A percentile compares a stretch with the other conserved stretches of the same genome.
Evolutionary conservation across 2,329 filamentous ascomycete genomes (phyloP).

Genomic region (Harringtonia aguacate): DNA sequence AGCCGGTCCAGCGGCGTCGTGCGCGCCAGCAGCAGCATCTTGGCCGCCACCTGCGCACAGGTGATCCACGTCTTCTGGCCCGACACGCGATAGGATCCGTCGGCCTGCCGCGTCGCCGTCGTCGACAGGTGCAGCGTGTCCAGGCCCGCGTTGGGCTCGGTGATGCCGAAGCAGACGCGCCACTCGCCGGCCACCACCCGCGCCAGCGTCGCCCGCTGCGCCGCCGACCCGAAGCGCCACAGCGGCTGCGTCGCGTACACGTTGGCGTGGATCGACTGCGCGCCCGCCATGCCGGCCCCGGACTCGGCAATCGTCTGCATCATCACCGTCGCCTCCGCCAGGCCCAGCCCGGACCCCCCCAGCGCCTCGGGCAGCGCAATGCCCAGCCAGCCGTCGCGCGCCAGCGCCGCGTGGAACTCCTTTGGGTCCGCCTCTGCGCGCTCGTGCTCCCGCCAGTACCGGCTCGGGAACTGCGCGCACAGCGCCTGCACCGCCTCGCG

Average conservation of each 20-base stretch:
- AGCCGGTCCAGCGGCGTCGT: constrained; percentile 28
- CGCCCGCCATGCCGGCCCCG: constrained; percentile 68
- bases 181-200: constrained; percentile 62
- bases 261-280: constrained; percentile 52
- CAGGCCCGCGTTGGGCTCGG: constrained; percentile 72
- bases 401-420: constrained; percentile 65
- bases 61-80: constrained; percentile 90
- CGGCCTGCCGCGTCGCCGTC: constrained; percentile 39
- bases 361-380: constrained; percentile 67
- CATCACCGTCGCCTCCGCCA: constrained; percentile 80
- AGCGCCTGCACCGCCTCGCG: constrained; percentile 9
- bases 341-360: constrained; percentile 65
- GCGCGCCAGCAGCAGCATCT: constrained; percentile 74
- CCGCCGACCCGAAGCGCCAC: constrained; percentile 57
- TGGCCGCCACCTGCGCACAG: constrained; percentile 68
- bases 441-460: constrained; percentile 35
- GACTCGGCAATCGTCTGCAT: constrained; percentile 67
- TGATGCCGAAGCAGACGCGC: constrained; percentile 72
- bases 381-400: constrained; percentile 69
- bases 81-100: constrained; percentile 43
- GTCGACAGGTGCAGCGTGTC: constrained; percentile 66
- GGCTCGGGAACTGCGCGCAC: constrained; percentile 9
- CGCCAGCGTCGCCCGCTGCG: constrained; percentile 56
- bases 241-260: constrained; percentile 69
- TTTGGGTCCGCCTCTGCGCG: constrained; percentile 59